Conservation (phyloP, 2,329 filamentous ascomycete species). For the Ilyonectria mors-panacis region DNA sequence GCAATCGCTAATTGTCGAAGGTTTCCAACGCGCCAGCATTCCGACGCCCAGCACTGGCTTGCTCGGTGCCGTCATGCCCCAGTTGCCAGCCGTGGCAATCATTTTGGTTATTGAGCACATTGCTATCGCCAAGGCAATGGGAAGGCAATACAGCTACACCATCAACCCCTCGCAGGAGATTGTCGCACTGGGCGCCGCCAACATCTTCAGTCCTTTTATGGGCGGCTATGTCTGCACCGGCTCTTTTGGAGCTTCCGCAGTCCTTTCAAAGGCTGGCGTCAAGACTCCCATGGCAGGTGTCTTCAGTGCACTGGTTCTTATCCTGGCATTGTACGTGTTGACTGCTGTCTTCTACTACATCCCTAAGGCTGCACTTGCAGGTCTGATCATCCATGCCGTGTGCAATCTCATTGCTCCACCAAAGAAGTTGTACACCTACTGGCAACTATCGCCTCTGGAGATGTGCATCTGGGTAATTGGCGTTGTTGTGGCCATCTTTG, state of each 20-base stretch:
- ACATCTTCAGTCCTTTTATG: constrained; percentile 82
- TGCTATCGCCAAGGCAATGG: constrained; percentile 87
- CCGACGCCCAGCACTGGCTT: constrained; percentile 70
- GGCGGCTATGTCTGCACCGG: constrained; percentile 66
- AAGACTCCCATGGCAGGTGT: constrained; percentile 84
- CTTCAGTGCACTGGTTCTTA: constrained; percentile 82
- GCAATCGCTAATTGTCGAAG: constrained; percentile 49
- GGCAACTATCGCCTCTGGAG: constrained; percentile 82
- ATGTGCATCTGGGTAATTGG: constrained; percentile 82
- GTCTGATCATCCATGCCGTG: constrained; percentile 88
- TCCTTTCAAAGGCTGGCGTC: constrained; percentile 88
- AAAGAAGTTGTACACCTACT: constrained; percentile 82
- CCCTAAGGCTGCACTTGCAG: constrained; percentile 78
- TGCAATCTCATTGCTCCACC: constrained; percentile 82
- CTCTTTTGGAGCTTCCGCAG: constrained; percentile 78
- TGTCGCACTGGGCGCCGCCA: constrained; percentile 82
- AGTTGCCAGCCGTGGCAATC: constrained; percentile 81
- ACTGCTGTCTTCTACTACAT: constrained; percentile 88
- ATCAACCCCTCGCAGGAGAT: constrained; percentile 86
- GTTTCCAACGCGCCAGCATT: constrained; percentile 75
- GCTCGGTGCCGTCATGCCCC: constrained; percentile 69
- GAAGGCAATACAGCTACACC: constrained; percentile 83
- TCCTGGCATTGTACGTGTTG: constrained; percentile 84
- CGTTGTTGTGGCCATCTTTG: constrained; percentile 71
- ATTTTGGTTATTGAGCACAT: constrained; percentile 88